Percentiles rank a stretch among this genome's conserved stretches.
phyloP scores from a whole-genome alignment of 1,139 yeast genomes.

The Saccharomyces uvarum region DNA sequence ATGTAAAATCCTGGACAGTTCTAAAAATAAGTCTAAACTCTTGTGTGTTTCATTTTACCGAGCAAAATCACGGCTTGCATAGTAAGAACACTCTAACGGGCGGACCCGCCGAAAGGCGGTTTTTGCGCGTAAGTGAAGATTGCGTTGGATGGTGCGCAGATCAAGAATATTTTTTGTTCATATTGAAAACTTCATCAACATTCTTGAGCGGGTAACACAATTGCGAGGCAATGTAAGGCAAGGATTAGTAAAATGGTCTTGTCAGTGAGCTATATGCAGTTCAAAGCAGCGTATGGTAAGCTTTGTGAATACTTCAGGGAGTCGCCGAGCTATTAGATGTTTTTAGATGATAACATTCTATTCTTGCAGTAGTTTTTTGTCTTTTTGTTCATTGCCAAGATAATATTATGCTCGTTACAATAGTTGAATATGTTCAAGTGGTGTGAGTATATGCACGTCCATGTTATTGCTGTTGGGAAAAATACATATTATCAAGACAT shows the following conservation, averaged over 20 bases:
- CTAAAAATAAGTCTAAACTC: background rate
- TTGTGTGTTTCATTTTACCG: background rate
- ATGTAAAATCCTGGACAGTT: background rate
- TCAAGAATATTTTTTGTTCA: background rate
- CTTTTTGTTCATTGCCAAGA: background rate
- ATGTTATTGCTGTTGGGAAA: background rate
- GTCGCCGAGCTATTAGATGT: background rate
- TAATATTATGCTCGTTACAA: background rate
- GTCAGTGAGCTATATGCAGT: background rate
- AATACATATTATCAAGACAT: no score
- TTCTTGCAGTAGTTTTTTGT: background rate
- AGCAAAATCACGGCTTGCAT: background rate
- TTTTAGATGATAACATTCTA: background rate
- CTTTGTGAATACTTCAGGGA: background rate
- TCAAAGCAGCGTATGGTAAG: background rate
- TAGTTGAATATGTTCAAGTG: background rate
- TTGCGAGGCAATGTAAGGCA: background rate
- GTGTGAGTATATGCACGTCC: background rate
- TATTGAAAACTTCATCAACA: background rate
- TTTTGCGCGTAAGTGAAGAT: background rate
- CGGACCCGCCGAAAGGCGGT: background rate
- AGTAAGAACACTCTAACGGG: background rate
- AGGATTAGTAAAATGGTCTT: background rate
- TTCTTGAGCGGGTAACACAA: background rate
- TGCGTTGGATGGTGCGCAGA: background rate